Percentiles rank a stretch among this genome's conserved stretches.
phyloP scores from a whole-genome alignment of 345 rosid genomes.

The Citrus medica region DNA sequence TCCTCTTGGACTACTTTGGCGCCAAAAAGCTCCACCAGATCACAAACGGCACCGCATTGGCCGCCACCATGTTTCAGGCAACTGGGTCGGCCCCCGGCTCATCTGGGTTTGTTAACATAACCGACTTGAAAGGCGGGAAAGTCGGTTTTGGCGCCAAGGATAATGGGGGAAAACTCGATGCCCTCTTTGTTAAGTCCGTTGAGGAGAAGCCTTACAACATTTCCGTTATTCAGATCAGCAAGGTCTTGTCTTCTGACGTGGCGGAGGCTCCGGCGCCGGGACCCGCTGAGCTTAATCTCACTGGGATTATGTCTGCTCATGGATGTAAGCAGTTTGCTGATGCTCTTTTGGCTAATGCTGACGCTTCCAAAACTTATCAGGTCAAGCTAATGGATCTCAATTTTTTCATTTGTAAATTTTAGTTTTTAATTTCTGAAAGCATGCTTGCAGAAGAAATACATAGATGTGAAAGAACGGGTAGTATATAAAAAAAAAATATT shows the following conservation, averaged over 20 bases:
- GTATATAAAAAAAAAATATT: not conserved
- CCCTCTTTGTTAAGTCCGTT: conserved; percentile 60
- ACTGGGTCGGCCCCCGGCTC: conserved; percentile 83
- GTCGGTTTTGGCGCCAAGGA: conserved; percentile 72
- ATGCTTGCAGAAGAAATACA: not conserved
- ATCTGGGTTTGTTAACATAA: conserved; percentile 86
- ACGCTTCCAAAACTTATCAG: conserved; percentile 62
- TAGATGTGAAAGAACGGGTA: not conserved
- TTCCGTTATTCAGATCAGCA: conserved; percentile 87
- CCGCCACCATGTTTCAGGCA: conserved; percentile 91
- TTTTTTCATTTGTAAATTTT: not conserved
- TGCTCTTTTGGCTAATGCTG: conserved; percentile 51
- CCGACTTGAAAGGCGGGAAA: conserved; percentile 79
- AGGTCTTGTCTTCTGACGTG: conserved; percentile 55
- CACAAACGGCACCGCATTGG: conserved; percentile 75
- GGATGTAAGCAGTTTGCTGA: conserved; percentile 92
- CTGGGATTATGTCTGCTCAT: conserved; percentile 80
- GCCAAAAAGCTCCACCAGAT: conserved; percentile 92
- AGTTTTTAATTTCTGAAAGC: not conserved
- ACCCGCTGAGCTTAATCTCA: conserved; percentile 63
- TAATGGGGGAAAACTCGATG: conserved; percentile 50
- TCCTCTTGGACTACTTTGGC: conserved; percentile 93
- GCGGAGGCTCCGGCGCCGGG: conserved; percentile 88
- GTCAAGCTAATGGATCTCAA: conserved; percentile 20
- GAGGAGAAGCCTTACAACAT: conserved; percentile 87